Evolutionary conservation across 2,329 filamentous ascomycete genomes (phyloP).

Genomic region (Fusarium dlaminii): DNA sequence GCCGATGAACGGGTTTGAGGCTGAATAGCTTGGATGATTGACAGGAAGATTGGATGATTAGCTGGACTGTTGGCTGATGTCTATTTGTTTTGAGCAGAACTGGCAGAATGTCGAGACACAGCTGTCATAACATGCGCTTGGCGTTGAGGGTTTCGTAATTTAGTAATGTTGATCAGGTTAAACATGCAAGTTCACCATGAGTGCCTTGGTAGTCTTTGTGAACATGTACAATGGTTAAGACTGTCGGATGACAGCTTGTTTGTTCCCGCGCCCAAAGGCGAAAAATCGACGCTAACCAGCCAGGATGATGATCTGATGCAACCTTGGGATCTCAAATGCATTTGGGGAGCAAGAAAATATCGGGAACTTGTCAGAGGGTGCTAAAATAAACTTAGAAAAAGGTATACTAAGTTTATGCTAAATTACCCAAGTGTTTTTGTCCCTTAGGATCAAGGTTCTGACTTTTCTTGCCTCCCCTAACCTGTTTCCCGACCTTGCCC

Average conservation of each 20-base stretch:
- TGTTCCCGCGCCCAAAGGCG: neutral
- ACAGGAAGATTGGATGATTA: neutral
- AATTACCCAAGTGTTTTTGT: no score
- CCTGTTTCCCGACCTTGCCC: no score
- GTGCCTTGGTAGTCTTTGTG: neutral
- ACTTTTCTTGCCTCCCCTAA: no score
- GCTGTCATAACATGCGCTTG: neutral
- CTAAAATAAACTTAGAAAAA: no score
- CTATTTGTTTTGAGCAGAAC: neutral
- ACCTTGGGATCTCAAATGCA: neutral
- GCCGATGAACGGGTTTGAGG: neutral
- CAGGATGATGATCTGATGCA: neutral
- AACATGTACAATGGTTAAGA: neutral
- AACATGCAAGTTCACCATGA: fast-evolving
- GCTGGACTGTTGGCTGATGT: neutral
- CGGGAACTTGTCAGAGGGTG: no score
- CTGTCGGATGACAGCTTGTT: neutral
- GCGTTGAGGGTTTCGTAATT: neutral
- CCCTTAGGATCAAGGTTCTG: no score
- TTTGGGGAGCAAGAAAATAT: neutral
- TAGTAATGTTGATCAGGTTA: fast-evolving
- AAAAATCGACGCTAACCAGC: neutral
- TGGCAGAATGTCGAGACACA: neutral
- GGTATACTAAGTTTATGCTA: no score
- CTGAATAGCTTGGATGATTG: neutral